Base-by-base conservation (phyloP, 305 asterid genomes). In the Lippia alba region DNA sequence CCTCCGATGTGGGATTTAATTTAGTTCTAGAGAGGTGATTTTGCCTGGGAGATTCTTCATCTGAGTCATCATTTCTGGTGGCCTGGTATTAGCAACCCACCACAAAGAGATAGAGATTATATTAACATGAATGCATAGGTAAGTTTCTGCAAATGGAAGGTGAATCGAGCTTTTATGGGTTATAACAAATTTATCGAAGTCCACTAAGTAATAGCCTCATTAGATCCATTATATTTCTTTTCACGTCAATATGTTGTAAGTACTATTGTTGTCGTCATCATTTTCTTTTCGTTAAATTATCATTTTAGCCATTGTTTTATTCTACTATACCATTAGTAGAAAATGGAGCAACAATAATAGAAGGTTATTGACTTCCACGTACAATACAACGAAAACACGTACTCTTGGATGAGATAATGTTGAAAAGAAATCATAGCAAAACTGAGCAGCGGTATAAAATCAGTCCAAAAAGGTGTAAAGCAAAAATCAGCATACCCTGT, bases 11-110 rank as follows among this genome's bases (percentile, higher is more conserved):
- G 70, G 81, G 66, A 57, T 77, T 79, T 71, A 80, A 63, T 66
- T 84, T 86, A 39, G 80, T 66, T 67, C 69, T 80, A 55, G 65
- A 56, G 30, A 77, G 61, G 77, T 66, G 74, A 74, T 72, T 80
- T 32, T 69, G 78, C 74, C 66, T 72, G 15, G 83, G 86, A 64
- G 89, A 79, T 46, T 83, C 96, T 74, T 80, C 77, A 76, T 91
- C 97, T 34, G 89, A 81, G 71, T 87, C 95, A 62, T 85, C 89
- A 76, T 83, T 88, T 71, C 77, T 89, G 40, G 79, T 85, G 65
- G 85, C 92, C 98, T 92, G 89, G 61, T 60, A 33, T 67, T 58
- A 65, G 69, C 39, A 81, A 67, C 59, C 64, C 30, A 65, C 56
- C 76, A 64, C 44, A 70, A 70, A 64, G 49, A 49, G 19, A 51